phyloP scores from a whole-genome alignment of 768 basidiomycete species.

The Boletellus sp. region DNA sequence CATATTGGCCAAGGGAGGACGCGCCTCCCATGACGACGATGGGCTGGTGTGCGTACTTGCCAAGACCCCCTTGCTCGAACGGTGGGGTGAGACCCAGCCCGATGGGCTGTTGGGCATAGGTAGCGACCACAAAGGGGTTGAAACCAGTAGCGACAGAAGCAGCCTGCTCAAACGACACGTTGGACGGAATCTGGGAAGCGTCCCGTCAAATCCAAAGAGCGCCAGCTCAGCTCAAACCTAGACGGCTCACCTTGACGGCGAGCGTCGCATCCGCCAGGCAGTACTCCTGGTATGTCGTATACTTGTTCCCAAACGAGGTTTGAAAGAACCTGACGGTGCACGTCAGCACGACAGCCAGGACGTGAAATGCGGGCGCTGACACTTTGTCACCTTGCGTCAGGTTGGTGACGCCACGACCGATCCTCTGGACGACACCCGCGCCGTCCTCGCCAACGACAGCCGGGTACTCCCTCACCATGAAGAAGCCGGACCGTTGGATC shows the following conservation, averaged over 20 bases:
- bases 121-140: slow-evolving; percentile 31
- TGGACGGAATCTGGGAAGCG: slow-evolving; percentile 28
- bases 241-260: slow-evolving; percentile 12
- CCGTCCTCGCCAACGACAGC: slow-evolving; percentile 35
- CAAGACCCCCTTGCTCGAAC: slow-evolving; percentile 27
- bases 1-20: slow-evolving; percentile 36
- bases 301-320: slow-evolving; percentile 7
- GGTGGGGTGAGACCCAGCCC: slow-evolving; percentile 28
- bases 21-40: slow-evolving; percentile 37
- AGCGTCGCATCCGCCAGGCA: slow-evolving; percentile 13
- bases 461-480: slow-evolving; percentile 34
- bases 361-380: not conserved
- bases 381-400: slow-evolving; percentile 34
- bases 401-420: slow-evolving; percentile 35
- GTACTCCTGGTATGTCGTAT: slow-evolving; percentile 23
- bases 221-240: not conserved
- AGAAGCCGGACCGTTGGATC: slow-evolving; percentile 1
- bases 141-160: slow-evolving; percentile 34
- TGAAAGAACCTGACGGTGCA: slow-evolving; percentile 4
- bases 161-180: slow-evolving; percentile 35
- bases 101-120: slow-evolving; percentile 26
- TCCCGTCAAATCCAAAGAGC: not conserved
- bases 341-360: not conserved
- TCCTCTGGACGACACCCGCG: slow-evolving; percentile 35
- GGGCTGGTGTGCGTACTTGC: slow-evolving; percentile 31